Conservation (phyloP, 2,329 filamentous ascomycete genomes). For the Myriosclerotinia curreyana region DNA sequence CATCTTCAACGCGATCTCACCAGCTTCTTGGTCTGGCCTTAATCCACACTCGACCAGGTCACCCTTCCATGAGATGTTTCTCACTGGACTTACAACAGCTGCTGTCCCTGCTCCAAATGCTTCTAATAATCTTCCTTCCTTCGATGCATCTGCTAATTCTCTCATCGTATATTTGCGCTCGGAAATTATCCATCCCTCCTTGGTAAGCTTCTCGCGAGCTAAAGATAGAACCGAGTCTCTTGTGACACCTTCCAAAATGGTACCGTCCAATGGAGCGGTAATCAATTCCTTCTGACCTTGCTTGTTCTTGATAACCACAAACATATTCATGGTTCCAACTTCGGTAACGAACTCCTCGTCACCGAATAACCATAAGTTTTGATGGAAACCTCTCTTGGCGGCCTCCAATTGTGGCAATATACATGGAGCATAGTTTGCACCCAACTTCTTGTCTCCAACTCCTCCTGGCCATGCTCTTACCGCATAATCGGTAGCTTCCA, state of each 20-base stretch:
- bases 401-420: slow-evolving; percentile 95
- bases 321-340: slow-evolving; percentile 99
- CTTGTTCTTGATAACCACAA: slow-evolving; percentile 80
- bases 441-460: slow-evolving; percentile 96
- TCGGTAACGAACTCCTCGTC: slow-evolving; percentile 95
- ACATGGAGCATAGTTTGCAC: slow-evolving; percentile 98
- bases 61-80: slow-evolving; percentile 86
- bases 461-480: slow-evolving; percentile 97
- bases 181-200: slow-evolving; percentile 81
- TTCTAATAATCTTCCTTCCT: slow-evolving; percentile 84
- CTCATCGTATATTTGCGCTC: slow-evolving; percentile 93
- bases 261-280: slow-evolving; percentile 94
- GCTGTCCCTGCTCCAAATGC: slow-evolving; percentile 93
- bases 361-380: slow-evolving; percentile 97
- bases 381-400: slow-evolving; percentile 87
- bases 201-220: slow-evolving; percentile 75
- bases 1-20: slow-evolving; percentile 79
- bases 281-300: slow-evolving; percentile 86
- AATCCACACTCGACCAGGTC: slow-evolving; percentile 80
- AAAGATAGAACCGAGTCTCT: slow-evolving; percentile 86
- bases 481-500: slow-evolving; percentile 95
- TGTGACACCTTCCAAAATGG: slow-evolving; percentile 92
- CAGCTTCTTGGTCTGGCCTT: slow-evolving; percentile 77
- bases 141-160: slow-evolving; percentile 75
- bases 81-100: slow-evolving; percentile 86